Conservation (phyloP, 805 yeast species). For the Starmerella tilneyi region DNA sequence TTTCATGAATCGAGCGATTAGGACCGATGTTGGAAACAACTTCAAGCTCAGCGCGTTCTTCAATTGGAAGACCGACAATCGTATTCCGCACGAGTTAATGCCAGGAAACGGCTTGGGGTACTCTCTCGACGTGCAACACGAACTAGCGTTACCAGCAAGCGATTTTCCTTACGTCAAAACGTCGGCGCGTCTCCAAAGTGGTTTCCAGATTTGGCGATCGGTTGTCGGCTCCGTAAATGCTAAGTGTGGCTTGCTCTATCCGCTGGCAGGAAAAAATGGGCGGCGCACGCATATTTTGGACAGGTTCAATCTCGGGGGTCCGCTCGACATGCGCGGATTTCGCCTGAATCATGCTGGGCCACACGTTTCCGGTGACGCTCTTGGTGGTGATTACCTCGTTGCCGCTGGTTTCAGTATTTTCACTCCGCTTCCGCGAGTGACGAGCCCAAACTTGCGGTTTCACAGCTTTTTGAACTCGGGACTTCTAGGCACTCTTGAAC, state of each 20-base stretch:
- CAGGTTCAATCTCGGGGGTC: slow-evolving; percentile 75
- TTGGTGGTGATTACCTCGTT: slow-evolving; percentile 58
- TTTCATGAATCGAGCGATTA: slow-evolving; percentile 44
- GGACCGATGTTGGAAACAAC: slow-evolving; percentile 52
- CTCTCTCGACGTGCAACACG: slow-evolving; percentile 36
- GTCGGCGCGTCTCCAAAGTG: slow-evolving; percentile 32
- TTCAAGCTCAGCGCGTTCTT: slow-evolving; percentile 47
- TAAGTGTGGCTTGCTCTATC: slow-evolving; percentile 21
- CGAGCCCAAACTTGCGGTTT: slow-evolving; percentile 44
- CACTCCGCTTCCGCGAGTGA: slow-evolving; percentile 47
- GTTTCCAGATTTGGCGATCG: slow-evolving; percentile 23
- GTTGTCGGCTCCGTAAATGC: slow-evolving; percentile 19
- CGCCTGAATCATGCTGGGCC: slow-evolving; percentile 58
- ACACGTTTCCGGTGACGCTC: slow-evolving; percentile 41
- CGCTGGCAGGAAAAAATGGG: slow-evolving; percentile 18
- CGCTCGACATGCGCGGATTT: slow-evolving; percentile 61
- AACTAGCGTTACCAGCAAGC: slow-evolving; percentile 35
- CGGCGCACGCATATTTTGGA: slow-evolving; percentile 53
- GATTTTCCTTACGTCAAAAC: slow-evolving; percentile 30
- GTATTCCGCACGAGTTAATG: slow-evolving; percentile 32
- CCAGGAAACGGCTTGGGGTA: slow-evolving; percentile 41
- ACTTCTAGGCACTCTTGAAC: slow-evolving; percentile 33
- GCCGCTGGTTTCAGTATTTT: slow-evolving; percentile 51
- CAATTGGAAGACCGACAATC: slow-evolving; percentile 37
- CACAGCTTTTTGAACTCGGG: slow-evolving; percentile 64